These are phyloP conservation scores for Fusarium sulawesiense DNA, from an alignment of 2,329 filamentous ascomycete genomes.

Conservation along the genomic window DNA sequence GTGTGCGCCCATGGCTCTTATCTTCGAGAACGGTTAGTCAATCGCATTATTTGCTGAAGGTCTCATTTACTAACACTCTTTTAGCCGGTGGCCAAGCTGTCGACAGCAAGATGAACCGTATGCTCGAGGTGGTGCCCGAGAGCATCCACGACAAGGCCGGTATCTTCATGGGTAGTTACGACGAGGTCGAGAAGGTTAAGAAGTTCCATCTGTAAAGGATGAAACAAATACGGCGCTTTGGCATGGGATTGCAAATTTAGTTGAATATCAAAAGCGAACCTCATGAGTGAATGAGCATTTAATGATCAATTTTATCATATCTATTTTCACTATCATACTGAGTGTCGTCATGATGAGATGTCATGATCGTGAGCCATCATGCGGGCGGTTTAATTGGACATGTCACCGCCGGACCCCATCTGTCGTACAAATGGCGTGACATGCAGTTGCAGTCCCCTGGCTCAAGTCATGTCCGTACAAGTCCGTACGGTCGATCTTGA, in stretches of 20 bases:
- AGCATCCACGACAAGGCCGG: slow-evolving; percentile 95
- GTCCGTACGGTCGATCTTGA: neutral
- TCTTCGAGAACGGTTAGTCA: slow-evolving; percentile 93
- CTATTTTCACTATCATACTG: slow-evolving; percentile 10
- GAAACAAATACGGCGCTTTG: slow-evolving; percentile 18
- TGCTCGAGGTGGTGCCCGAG: slow-evolving; percentile 89
- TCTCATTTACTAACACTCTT: slow-evolving; percentile 43
- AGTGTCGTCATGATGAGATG: slow-evolving; percentile 29
- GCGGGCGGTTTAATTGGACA: slow-evolving; percentile 10
- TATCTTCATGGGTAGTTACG: slow-evolving; percentile 94
- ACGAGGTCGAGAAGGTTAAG: slow-evolving; percentile 97
- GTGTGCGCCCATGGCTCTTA: slow-evolving; percentile 98
- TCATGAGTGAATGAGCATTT: slow-evolving; percentile 44
- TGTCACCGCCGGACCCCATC: neutral
- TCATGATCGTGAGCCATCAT: slow-evolving; percentile 33
- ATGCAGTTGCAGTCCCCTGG: neutral
- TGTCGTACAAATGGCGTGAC: neutral
- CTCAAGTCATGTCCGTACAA: neutral
- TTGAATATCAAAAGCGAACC: slow-evolving; percentile 38
- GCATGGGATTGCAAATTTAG: slow-evolving; percentile 36
- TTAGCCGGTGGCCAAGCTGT: slow-evolving; percentile 91
- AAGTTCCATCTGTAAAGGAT: slow-evolving; percentile 68
- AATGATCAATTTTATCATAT: slow-evolving; percentile 40
- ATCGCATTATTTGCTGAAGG: neutral
- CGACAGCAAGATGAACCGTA: slow-evolving; percentile 88